These are phyloP conservation scores for Mortierella alpina DNA, from an alignment of 192 early-diverging fungal species.

Conservation along the genomic window DNA sequence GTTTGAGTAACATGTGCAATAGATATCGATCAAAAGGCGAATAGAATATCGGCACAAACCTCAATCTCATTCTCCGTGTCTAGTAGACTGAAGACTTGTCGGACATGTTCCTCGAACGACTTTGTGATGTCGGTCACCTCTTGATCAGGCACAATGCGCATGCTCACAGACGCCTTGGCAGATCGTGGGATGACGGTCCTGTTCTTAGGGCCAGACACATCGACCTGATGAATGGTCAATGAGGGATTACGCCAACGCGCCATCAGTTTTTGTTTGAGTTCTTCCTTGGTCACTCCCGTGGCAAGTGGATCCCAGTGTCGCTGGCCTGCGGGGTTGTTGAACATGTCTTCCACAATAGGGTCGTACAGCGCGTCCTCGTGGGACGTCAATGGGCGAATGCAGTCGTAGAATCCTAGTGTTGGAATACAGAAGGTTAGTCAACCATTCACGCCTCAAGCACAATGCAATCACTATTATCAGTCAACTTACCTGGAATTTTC, in stretches of 20 bases:
- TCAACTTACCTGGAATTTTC: constrained; percentile 65
- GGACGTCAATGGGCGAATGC: constrained; percentile 63
- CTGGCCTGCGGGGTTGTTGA: constrained; percentile 34
- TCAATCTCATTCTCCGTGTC: constrained; percentile 60
- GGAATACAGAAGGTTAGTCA: background rate
- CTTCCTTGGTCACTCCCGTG: constrained; percentile 51
- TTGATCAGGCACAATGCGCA: constrained; percentile 84
- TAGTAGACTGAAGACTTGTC: constrained; percentile 60
- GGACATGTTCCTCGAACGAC: constrained; percentile 67
- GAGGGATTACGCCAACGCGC: constrained; percentile 80
- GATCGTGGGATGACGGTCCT: constrained; percentile 76
- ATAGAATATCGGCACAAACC: constrained; percentile 21
- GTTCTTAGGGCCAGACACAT: constrained; percentile 77
- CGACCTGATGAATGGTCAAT: constrained; percentile 79
- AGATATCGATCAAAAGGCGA: background rate
- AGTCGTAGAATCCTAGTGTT: constrained; percentile 68
- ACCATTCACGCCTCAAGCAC: background rate
- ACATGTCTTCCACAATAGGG: constrained; percentile 62
- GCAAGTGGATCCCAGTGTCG: constrained; percentile 24
- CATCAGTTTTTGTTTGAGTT: constrained; percentile 70
- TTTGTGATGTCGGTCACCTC: constrained; percentile 67
- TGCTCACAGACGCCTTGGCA: constrained; percentile 75
- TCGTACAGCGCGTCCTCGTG: constrained; percentile 71
- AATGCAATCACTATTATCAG: background rate
- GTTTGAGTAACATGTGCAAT: too few relatives aligned